A percentile compares a stretch with the other conserved stretches of the same genome.
Conservation (phyloP, 2,329 filamentous ascomycete genomes). For the Fusarium subglutinans region DNA sequence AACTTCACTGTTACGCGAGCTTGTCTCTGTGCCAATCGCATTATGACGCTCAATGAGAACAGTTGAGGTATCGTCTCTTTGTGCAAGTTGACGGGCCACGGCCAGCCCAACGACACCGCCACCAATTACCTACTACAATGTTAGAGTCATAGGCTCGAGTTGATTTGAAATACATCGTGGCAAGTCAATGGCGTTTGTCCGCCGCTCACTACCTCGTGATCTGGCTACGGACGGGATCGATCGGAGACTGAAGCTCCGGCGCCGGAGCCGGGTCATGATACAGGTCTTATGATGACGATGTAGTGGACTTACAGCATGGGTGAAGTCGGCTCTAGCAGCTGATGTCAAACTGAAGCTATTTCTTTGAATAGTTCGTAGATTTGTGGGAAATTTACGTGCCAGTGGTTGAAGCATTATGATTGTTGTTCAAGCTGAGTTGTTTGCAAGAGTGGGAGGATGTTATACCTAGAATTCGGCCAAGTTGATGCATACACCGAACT, state of each 20-base stretch:
- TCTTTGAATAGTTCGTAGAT: constrained; percentile 12
- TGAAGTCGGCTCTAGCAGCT: constrained; percentile 52
- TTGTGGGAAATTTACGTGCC: background rate
- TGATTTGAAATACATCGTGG: background rate
- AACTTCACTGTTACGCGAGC: constrained; percentile 91
- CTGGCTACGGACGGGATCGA: background rate
- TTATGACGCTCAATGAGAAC: constrained; percentile 84
- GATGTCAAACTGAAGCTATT: constrained; percentile 50
- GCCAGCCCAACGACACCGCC: constrained; percentile 80
- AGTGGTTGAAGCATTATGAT: constrained; percentile 28
- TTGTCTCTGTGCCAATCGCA: constrained; percentile 83
- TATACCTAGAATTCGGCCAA: background rate
- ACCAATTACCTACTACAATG: constrained; percentile 60
- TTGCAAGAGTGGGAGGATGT: background rate
- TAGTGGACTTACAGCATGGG: constrained; percentile 53
- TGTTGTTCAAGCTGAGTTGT: constrained; percentile 4
- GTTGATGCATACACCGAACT: constrained; percentile 1
- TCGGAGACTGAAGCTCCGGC: constrained; percentile 9
- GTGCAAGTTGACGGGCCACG: constrained; percentile 77
- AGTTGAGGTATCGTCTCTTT: constrained; percentile 69
- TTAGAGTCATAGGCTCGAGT: background rate
- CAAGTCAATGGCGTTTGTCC: background rate
- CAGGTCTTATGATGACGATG: background rate
- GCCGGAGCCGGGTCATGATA: constrained; percentile 17
- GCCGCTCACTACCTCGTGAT: constrained; percentile 4